Evolutionary conservation across 108 stramenopile genomes (phyloP), one percentile per base, ranked within the genome.

Genomic region (Chaetoceros muelleri): DNA sequence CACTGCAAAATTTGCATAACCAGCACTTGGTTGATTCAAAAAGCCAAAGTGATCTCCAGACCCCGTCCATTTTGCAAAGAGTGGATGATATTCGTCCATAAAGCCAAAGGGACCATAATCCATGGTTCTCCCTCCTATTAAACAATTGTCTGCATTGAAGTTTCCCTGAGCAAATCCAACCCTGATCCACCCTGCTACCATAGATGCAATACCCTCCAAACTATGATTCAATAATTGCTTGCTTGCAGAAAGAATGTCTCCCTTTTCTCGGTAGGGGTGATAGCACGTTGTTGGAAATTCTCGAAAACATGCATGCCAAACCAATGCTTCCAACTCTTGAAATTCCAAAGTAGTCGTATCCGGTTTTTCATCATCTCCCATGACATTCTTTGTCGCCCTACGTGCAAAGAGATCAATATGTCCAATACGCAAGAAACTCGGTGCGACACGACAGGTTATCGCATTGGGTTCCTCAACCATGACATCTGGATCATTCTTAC

Each of bases 21-120:
- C 91, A 5, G 95, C 95, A 10, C 50, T 60, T 0, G 89, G 86
- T 57, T 96, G 95, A 60, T 87, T 87, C 67, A 85, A 67, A 59
- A 96, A 96, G 1, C 89, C 89, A 75, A 94, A 96, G 46, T 96
- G 87, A 24, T 80, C 61, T 5, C 84, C 84, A 24, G 74, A 65
- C 34, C 74, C 28, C 18, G 90, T 84, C 89, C 93, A 90, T 60
- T 94, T 87, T 28, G 90, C 85, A 64, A 87, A 80, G 17, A 84
- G 62, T 16, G 95, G 92, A 45, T 78, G 73, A 61, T 82, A 85
- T 20, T 75, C 61, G 46, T 97, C 96, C 70, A 95, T 67, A 54
- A 84, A 95, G 1, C 96, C 96, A 67, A 91, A 97, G 20, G 96
- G 96, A 13, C 96, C 96, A 59, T 95, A 95, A 60, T 97, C 94